phyloP scores from a whole-genome alignment of 2,329 filamentous ascomycete genomes.

The Thermoascus crustaceus region DNA sequence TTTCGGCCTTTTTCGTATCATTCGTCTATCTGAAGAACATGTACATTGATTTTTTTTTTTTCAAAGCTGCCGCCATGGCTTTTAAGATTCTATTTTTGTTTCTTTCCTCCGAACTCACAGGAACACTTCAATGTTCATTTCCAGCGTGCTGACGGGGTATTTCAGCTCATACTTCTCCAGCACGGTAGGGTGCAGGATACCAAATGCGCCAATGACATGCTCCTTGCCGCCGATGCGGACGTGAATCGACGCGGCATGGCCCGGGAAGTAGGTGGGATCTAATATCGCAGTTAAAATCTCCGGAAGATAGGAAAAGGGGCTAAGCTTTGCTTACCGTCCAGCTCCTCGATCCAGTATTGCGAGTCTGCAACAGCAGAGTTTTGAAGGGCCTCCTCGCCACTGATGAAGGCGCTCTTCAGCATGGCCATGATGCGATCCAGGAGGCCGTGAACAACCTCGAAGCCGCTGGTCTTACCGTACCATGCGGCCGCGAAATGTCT shows the following conservation, averaged over 20 bases:
- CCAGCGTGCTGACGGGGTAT: slow-evolving; percentile 87
- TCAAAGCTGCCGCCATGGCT: neutral
- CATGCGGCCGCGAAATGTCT: slow-evolving; percentile 92
- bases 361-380: slow-evolving; percentile 51
- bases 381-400: slow-evolving; percentile 61
- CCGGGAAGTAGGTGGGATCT: slow-evolving; percentile 84
- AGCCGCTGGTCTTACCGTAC: slow-evolving; percentile 89
- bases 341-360: slow-evolving; percentile 90
- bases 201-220: slow-evolving; percentile 76
- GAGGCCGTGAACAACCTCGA: slow-evolving; percentile 91
- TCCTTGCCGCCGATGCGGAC: slow-evolving; percentile 67
- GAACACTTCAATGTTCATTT: slow-evolving; percentile 92
- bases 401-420: slow-evolving; percentile 76
- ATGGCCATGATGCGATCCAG: slow-evolving; percentile 87
- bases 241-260: slow-evolving; percentile 79
- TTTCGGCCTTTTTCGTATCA: slow-evolving; percentile 12
- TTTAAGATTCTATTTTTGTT: slow-evolving; percentile 3
- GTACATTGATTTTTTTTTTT: neutral
- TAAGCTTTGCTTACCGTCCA: slow-evolving; percentile 54
- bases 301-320: slow-evolving; percentile 8
- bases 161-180: slow-evolving; percentile 88
- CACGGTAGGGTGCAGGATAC: slow-evolving; percentile 87
- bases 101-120: slow-evolving; percentile 43
- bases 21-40: slow-evolving; percentile 15
- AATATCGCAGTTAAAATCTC: neutral